Evolutionary conservation across 495 filamentous ascomycete genomes (phyloP).

Genomic region (Tuber melanosporum): DNA sequence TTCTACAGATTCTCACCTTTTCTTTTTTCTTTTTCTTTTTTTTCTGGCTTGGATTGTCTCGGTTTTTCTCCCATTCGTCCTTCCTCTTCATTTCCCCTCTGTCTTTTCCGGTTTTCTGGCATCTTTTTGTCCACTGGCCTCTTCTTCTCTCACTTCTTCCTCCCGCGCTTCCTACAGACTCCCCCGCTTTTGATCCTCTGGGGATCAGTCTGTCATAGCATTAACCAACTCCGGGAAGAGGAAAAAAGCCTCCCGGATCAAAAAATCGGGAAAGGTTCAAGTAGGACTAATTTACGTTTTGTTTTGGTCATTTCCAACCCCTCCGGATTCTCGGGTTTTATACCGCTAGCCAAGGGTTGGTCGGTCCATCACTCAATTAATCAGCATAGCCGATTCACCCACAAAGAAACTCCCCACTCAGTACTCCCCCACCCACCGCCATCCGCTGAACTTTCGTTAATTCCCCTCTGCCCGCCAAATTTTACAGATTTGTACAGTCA

Average conservation of each 20-base stretch:
- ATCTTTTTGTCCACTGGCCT: background rate
- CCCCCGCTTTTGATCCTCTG: background rate
- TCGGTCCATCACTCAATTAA: background rate
- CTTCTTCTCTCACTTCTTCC: background rate
- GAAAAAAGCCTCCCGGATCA: background rate
- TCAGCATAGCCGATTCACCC: constrained; percentile 1
- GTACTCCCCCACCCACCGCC: background rate
- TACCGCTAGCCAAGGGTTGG: background rate
- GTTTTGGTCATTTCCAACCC: background rate
- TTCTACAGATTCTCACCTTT: background rate
- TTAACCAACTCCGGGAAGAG: background rate
- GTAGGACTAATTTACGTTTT: background rate
- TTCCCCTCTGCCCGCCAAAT: background rate
- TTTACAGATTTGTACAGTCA: constrained; percentile 3
- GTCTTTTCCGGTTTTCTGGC: background rate
- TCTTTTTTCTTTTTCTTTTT: background rate
- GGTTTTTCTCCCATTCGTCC: background rate
- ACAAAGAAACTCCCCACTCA: constrained; percentile 2
- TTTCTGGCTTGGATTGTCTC: background rate
- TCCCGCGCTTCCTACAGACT: background rate
- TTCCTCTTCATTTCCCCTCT: background rate
- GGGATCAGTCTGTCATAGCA: background rate
- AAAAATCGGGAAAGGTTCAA: background rate
- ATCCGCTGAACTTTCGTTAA: background rate
- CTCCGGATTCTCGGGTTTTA: background rate